Evolutionary conservation across 768 basidiomycete species (phyloP), one percentile per base, ranked within the genome.

Genomic region (Collybia nuda): DNA sequence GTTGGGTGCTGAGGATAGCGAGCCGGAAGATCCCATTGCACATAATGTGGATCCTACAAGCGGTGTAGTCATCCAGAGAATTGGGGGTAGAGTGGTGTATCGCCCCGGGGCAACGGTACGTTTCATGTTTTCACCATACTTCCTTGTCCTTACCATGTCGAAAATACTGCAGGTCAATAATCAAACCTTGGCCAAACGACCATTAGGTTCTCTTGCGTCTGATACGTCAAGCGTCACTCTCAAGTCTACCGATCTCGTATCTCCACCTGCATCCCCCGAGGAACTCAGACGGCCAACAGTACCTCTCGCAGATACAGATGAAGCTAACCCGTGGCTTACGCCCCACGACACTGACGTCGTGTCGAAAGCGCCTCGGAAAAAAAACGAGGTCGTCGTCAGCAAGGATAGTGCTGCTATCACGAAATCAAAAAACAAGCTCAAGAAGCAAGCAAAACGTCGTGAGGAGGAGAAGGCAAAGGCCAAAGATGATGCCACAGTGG

Each of bases 301-400:
- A 37, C 53, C 53, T 8, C 44, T 57, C n/a, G 56, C 50, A 43
- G 26, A 47, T n/a, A 24, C 50, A 14, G 54, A 62, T 29, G 61
- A 65, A 23, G 44, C 64, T 51, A 98, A 98, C 65, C 95, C 95
- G 8, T 98, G 96, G 93, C 84, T 97, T 15, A 67, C 69, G 1
- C 69, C 70, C 8, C 57, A 55, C 7, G 60, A 62, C 6, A 44
- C 72, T 1, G 59, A 74, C 3, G 24, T 46, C 6, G 51, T 56
- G 6, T 45, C 15, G 8, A 86, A 82, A 46, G 67, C 73, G 2
- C 71, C 83, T 0, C 82, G 83, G 52, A 92, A 88, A 65, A 80
- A 80, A 54, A 95, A 93, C 65, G 81, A 86, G 51, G 74, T 90
- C 8, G 66, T 82, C 3, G 80, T 92, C 18, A 77, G 79, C 56